These are phyloP conservation scores for Hymenoscyphus repandus DNA, from an alignment of 2,329 filamentous ascomycete genomes.

Conservation along the genomic window DNA sequence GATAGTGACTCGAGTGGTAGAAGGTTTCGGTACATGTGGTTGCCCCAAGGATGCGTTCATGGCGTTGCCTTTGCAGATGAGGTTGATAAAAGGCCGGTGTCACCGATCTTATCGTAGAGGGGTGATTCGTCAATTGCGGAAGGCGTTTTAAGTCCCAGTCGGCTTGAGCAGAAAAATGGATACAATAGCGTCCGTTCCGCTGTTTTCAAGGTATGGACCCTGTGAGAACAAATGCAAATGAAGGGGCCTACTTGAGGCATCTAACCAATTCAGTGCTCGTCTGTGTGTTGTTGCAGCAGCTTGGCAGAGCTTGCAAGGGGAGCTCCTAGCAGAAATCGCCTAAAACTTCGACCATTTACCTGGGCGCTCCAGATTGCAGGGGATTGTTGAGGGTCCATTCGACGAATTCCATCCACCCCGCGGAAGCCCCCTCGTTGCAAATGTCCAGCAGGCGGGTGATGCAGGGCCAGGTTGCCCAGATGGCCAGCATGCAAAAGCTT, in stretches of 20 bases:
- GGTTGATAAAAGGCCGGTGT: constrained; percentile 24
- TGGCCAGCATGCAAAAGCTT: neutral
- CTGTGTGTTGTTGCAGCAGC: no score
- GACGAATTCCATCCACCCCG: constrained; percentile 2
- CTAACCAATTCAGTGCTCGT: no score
- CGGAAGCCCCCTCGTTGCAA: constrained; percentile 1
- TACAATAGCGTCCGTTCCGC: neutral
- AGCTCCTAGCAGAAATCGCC: neutral
- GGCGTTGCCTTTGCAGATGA: neutral
- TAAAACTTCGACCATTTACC: neutral
- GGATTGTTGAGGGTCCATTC: neutral
- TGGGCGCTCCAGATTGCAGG: neutral
- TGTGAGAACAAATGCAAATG: neutral
- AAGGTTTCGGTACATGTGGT: neutral
- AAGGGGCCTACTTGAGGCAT: neutral
- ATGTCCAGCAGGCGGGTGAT: neutral
- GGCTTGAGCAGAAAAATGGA: neutral
- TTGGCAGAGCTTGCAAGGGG: neutral
- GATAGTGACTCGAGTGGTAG: no score
- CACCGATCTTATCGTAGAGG: constrained; percentile 22
- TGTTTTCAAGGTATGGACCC: neutral
- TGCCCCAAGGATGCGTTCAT: neutral
- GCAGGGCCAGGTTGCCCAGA: neutral
- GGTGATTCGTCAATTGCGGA: constrained; percentile 14
- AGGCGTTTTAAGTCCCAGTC: constrained; percentile 1